A percentile compares a stretch with the other conserved stretches of the same genome.
Evolutionary conservation across 345 rosid genomes (phyloP).

Genomic region (Salix viminalis): DNA sequence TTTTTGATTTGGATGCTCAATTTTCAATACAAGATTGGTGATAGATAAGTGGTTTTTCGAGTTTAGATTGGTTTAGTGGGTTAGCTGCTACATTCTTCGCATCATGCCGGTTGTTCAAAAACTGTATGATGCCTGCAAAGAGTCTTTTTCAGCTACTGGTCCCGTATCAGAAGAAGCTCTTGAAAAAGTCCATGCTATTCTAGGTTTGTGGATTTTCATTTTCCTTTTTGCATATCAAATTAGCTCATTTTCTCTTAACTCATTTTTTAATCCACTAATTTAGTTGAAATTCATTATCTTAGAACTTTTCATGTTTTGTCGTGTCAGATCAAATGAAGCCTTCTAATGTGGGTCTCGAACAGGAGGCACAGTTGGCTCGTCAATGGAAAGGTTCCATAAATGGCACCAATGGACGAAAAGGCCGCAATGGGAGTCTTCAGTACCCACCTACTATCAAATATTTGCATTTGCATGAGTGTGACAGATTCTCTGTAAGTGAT

Average conservation of each 20-base stretch:
- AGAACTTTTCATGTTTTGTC: constrained; percentile 13
- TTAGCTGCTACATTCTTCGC: constrained; percentile 6
- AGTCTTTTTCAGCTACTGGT: constrained; percentile 63
- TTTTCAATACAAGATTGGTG: neutral
- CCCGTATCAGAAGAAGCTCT: constrained; percentile 74
- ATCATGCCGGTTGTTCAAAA: constrained; percentile 44
- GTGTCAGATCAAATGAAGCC: constrained; percentile 92
- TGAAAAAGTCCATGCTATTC: constrained; percentile 52
- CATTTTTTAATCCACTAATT: neutral
- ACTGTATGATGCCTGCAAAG: constrained; percentile 67
- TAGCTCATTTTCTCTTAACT: neutral
- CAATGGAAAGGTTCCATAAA: constrained; percentile 50
- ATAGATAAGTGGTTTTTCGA: neutral
- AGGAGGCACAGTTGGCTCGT: constrained; percentile 78
- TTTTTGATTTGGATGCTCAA: constrained; percentile 12
- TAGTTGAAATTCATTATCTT: neutral
- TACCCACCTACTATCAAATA: constrained; percentile 72
- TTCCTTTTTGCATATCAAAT: neutral
- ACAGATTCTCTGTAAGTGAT: constrained; percentile 79
- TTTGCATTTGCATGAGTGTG: constrained; percentile 82
- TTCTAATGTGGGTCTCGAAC: constrained; percentile 91
- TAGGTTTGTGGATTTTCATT: constrained; percentile 42
- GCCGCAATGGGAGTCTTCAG: constrained; percentile 63
- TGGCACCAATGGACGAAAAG: constrained; percentile 26
- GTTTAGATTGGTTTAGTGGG: constrained; percentile 7